These are phyloP conservation scores for Sanguinoderma infundibulare DNA, from an alignment of 1,284 basidiomycete genomes.

Conservation along the genomic window DNA sequence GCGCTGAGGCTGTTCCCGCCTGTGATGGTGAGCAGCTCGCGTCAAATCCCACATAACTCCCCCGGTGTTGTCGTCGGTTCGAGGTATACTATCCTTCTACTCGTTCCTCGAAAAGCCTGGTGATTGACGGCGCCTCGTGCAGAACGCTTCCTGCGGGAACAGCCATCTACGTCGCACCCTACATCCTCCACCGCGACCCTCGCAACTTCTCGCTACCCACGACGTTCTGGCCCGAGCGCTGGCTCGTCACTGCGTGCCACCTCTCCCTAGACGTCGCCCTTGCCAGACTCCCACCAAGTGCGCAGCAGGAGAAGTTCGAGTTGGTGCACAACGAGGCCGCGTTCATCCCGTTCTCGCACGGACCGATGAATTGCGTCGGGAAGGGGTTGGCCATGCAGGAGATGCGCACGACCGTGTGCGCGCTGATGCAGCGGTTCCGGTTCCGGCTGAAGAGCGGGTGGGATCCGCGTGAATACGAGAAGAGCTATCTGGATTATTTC, in stretches of 20 bases:
- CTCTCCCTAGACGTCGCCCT: neutral
- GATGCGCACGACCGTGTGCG: slow-evolving; percentile 15
- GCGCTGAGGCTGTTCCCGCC: slow-evolving; percentile 58
- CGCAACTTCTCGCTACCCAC: slow-evolving; percentile 7
- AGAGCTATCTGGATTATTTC: slow-evolving; percentile 1
- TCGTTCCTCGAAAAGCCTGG: no score
- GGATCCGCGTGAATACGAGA: neutral
- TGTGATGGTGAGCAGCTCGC: slow-evolving; percentile 53
- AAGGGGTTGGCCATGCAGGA: slow-evolving; percentile 32
- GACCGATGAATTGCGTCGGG: slow-evolving; percentile 35
- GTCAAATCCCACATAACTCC: slow-evolving; percentile 35
- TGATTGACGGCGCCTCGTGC: neutral
- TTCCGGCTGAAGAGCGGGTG: neutral
- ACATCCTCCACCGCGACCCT: neutral
- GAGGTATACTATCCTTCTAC: neutral
- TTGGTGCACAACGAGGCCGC: slow-evolving; percentile 27
- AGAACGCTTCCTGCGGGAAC: slow-evolving; percentile 4
- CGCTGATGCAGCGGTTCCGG: slow-evolving; percentile 2
- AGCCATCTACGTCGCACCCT: neutral
- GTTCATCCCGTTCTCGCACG: slow-evolving; percentile 34
- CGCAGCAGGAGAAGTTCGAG: neutral
- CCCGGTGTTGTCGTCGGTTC: neutral
- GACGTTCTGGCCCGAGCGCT: slow-evolving; percentile 11
- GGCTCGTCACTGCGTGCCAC: slow-evolving; percentile 4
- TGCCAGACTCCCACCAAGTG: neutral